Percentiles rank a stretch among this genome's conserved stretches.
These are phyloP conservation scores for Pythium rhizo-oryzae DNA, from an alignment of 352 stramenopile species.

Conservation along the genomic window DNA sequence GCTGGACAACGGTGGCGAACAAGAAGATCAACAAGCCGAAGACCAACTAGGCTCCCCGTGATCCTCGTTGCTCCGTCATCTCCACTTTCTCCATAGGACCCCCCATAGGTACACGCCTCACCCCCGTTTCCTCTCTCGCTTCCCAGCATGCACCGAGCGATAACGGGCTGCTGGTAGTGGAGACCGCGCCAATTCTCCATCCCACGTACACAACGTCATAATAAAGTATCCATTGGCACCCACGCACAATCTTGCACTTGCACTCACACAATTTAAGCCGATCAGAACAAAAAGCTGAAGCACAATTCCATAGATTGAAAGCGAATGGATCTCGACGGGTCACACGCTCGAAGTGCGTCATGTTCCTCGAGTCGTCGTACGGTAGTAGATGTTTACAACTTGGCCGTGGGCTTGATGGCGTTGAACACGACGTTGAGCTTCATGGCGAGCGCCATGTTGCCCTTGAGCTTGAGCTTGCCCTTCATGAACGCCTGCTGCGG, in stretches of 20 bases:
- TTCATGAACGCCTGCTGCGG: conserved; percentile 96
- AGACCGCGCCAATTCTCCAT: neutral
- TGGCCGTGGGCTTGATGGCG: conserved; percentile 83
- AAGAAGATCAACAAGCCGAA: conserved; percentile 65
- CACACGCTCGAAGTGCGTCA: no score
- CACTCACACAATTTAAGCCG: no score
- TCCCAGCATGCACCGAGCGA: neutral
- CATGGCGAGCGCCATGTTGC: conserved; percentile 95
- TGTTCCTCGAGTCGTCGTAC: no score
- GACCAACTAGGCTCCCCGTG: conserved; percentile 47
- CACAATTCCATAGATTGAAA: neutral
- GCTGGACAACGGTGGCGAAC: conserved; percentile 78
- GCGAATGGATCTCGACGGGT: neutral
- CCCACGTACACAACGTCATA: conserved; percentile 25
- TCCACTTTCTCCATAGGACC: conserved; percentile 17
- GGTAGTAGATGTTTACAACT: conserved; percentile 51
- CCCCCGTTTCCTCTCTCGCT: neutral
- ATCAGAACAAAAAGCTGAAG: neutral
- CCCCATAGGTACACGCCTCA: conserved; percentile 18
- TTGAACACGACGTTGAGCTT: conserved; percentile 94
- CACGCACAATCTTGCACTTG: no score
- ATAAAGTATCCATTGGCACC: conserved; percentile 25
- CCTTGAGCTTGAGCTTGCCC: conserved; percentile 95
- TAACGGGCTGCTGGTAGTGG: neutral
- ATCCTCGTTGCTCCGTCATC: neutral